Conservation (phyloP, 208 protist genomes). For the Giardia muris region DNA sequence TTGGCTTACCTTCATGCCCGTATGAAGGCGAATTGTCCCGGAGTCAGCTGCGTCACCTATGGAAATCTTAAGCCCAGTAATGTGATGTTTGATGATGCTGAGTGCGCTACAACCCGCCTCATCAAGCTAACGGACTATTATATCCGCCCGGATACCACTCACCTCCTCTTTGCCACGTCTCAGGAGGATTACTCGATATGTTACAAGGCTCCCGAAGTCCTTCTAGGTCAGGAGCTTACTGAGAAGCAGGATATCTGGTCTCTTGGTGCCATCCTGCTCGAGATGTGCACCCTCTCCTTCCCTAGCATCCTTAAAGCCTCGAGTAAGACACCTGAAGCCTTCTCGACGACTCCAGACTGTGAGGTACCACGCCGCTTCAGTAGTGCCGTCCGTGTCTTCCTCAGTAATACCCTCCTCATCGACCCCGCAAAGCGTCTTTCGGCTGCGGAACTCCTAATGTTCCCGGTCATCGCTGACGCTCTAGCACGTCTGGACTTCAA, state of each 20-base stretch:
- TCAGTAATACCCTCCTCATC: neutral
- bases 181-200: neutral
- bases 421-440: neutral
- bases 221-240: neutral
- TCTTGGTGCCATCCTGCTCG: neutral
- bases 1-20: neutral
- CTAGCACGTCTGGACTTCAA: neutral
- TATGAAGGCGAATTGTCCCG: neutral
- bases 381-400: neutral
- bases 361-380: neutral
- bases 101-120: too few species aligned
- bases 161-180: neutral
- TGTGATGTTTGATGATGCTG: neutral
- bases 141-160: neutral
- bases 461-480: neutral
- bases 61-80: neutral
- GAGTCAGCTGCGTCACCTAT: neutral
- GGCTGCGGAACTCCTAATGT: neutral
- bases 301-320: neutral
- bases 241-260: conserved; percentile 9
- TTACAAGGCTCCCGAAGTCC: neutral
- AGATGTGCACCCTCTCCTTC: neutral
- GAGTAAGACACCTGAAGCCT: neutral
- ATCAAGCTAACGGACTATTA: neutral
- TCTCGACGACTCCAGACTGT: neutral